Evolutionary conservation across 1,139 yeast species (phyloP).

Genomic region (Yamadazyma friedrichii): DNA sequence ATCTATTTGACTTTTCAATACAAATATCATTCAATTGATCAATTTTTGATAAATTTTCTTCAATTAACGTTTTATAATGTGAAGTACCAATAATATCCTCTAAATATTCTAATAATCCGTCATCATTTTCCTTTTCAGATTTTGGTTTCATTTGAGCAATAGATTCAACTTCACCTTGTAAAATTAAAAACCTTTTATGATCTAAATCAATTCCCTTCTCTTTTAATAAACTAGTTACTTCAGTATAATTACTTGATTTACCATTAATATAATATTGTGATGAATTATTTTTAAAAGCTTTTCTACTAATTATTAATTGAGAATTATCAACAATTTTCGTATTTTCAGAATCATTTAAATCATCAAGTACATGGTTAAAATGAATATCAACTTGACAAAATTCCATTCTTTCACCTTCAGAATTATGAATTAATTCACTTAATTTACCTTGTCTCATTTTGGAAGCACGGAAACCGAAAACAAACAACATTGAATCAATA

Average conservation of each 20-base stretch:
- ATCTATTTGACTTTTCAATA: conserved; percentile 75
- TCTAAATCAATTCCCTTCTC: conserved; percentile 92
- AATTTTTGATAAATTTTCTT: conserved; percentile 56
- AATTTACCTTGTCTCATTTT: conserved; percentile 96
- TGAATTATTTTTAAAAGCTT: conserved; percentile 71
- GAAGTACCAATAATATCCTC: conserved; percentile 98
- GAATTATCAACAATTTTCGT: conserved; percentile 47
- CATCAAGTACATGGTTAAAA: conserved; percentile 76
- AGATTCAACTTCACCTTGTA: conserved; percentile 98
- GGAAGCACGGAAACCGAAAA: conserved; percentile 93
- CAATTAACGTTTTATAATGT: conserved; percentile 74
- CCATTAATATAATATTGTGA: conserved; percentile 80
- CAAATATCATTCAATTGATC: conserved; percentile 77
- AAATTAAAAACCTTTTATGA: conserved; percentile 88
- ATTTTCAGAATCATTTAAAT: conserved; percentile 14
- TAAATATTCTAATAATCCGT: conserved; percentile 87
- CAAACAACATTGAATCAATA: conserved; percentile 92
- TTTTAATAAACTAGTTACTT: conserved; percentile 72
- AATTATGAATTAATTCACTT: conserved; percentile 86
- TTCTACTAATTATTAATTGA: conserved; percentile 70
- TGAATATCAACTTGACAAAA: conserved; percentile 93
- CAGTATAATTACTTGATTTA: conserved; percentile 67
- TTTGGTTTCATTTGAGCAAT: conserved; percentile 99
- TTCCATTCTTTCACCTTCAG: conserved; percentile 62
- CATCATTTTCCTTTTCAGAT: conserved; percentile 90